Conservation (phyloP, 2,329 filamentous ascomycete species). For the Fusarium siculi region DNA sequence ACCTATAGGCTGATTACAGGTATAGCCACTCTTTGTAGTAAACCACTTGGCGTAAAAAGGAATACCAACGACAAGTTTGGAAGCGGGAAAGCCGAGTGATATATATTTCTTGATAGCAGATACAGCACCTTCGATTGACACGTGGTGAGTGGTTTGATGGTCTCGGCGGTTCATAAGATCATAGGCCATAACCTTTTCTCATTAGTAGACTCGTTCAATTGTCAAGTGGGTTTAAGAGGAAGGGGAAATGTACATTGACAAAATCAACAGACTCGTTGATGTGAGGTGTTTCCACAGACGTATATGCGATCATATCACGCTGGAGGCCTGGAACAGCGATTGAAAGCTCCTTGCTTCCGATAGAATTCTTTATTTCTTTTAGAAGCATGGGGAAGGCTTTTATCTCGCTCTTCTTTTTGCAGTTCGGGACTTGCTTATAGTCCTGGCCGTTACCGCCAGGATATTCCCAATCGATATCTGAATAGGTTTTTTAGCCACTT, state of each 20-base stretch:
- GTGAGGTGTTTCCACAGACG: conserved; percentile 62
- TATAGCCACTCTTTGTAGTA: conserved; percentile 58
- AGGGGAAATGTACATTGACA: conserved; percentile 59
- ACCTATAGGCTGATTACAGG: conserved; percentile 63
- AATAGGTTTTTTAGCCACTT: not conserved
- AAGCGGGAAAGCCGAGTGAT: conserved; percentile 63
- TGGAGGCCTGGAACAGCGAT: conserved; percentile 73
- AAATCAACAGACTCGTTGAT: conserved; percentile 73
- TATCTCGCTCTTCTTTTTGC: conserved; percentile 67
- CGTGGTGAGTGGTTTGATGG: conserved; percentile 72
- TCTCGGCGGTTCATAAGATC: too few species aligned
- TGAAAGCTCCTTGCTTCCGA: conserved; percentile 71
- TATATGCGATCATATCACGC: conserved; percentile 75
- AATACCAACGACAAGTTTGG: conserved; percentile 72
- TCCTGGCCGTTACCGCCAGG: conserved; percentile 73
- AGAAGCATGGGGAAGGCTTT: conserved; percentile 70
- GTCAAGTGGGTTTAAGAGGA: too few species aligned
- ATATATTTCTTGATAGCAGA: conserved; percentile 69
- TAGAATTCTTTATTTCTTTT: conserved; percentile 64
- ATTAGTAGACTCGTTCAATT: not conserved
- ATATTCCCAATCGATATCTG: conserved; percentile 76
- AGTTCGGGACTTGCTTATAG: conserved; percentile 72
- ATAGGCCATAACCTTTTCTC: conserved; percentile 70
- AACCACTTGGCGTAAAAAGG: conserved; percentile 78
- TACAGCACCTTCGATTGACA: conserved; percentile 64